These are phyloP conservation scores for Euphrasia confusa DNA, from an alignment of 257 asterid genomes.

Conservation along the genomic window DNA sequence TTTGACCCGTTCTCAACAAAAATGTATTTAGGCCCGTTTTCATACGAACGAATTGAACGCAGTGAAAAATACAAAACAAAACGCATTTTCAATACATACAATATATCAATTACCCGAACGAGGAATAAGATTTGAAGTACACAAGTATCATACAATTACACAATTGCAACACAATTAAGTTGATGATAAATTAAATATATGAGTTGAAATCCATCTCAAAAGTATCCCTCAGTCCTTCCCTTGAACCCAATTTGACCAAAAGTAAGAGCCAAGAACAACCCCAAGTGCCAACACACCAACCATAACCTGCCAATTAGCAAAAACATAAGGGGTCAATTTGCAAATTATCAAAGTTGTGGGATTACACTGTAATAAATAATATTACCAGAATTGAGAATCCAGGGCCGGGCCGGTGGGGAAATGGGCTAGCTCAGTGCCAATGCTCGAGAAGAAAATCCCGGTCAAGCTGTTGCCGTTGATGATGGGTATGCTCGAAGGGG, in stretches of 20 bases:
- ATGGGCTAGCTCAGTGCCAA: conserved; percentile 78
- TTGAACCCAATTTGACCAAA: conserved; percentile 98
- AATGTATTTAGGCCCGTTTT: no score
- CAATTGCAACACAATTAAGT: not conserved
- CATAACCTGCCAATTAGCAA: conserved; percentile 53
- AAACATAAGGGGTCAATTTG: no score
- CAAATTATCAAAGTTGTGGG: no score
- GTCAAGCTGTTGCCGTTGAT: conserved; percentile 81
- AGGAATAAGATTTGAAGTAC: not conserved
- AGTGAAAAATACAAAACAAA: no score
- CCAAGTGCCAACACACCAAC: conserved; percentile 88
- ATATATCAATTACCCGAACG: no score
- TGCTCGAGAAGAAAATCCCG: conserved; percentile 87
- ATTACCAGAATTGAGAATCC: conserved; percentile 71
- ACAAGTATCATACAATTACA: conserved; percentile 1
- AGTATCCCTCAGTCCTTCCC: conserved; percentile 90
- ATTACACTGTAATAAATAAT: not conserved
- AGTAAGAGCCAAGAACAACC: conserved; percentile 67
- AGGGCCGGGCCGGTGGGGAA: conserved; percentile 85
- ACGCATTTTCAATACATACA: no score
- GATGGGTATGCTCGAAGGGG: conserved; percentile 80
- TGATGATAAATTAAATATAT: not conserved
- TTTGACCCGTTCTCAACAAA: no score
- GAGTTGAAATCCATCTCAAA: conserved; percentile 21
- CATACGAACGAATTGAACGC: no score